A percentile compares a stretch with the other conserved stretches of the same genome.
Evolutionary conservation across 305 asterid genomes (phyloP).

Genomic region (Fraxinus sp.): DNA sequence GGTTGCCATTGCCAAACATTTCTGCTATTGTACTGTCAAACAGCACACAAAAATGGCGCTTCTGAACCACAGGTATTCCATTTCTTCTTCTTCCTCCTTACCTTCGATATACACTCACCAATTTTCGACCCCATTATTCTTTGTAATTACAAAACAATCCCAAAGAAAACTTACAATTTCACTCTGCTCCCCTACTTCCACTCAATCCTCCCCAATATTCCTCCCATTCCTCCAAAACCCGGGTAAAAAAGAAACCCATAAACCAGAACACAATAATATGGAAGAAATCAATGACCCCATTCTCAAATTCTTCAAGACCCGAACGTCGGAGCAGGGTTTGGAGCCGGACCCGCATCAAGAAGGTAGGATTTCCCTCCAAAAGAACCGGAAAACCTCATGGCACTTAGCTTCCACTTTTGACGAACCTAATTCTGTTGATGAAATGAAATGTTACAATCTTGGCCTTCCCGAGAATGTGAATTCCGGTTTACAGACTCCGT

Average conservation of each 20-base stretch:
- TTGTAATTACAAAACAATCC: conserved; percentile 29
- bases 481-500: conserved; percentile 10
- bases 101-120: conserved; percentile 19
- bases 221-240: conserved; percentile 71
- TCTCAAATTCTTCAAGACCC: conserved; percentile 63
- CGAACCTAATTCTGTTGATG: conserved; percentile 24
- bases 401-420: conserved; percentile 49
- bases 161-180: conserved; percentile 15
- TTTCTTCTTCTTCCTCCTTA: conserved; percentile 18
- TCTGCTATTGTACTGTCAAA: not conserved
- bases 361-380: conserved; percentile 61
- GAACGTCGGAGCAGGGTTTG: conserved; percentile 30
- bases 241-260: conserved; percentile 25
- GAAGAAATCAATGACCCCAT: conserved; percentile 59
- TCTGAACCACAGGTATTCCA: not conserved
- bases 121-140: conserved; percentile 23
- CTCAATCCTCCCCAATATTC: conserved; percentile 53
- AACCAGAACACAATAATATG: conserved; percentile 18
- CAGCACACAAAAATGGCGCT: not conserved
- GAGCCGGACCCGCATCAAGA: conserved; percentile 54
- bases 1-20: not conserved
- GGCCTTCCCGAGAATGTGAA: conserved; percentile 18
- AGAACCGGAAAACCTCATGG: conserved; percentile 75
- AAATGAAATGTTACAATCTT: not conserved
- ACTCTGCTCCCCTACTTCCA: conserved; percentile 30